Evolutionary conservation across 2,329 filamentous ascomycete species (phyloP).

Genomic region (Elsinoe perseae): DNA sequence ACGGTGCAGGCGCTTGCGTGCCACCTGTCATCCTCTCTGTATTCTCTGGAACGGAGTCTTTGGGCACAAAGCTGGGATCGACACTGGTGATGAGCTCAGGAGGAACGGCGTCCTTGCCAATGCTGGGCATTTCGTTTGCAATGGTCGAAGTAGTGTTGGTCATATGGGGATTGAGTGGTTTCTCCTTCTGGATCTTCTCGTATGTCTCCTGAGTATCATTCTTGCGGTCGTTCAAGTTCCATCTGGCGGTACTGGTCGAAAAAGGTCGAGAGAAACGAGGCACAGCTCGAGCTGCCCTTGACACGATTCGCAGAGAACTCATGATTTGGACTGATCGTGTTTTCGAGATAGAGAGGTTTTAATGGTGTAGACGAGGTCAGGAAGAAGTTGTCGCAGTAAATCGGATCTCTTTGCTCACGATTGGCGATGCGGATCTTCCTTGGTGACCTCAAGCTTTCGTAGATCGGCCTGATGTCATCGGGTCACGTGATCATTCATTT

Average conservation of each 20-base stretch:
- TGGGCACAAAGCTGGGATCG: slow-evolving; percentile 49
- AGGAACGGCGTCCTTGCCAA: slow-evolving; percentile 50
- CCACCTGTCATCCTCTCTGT: slow-evolving; percentile 59
- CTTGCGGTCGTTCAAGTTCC: slow-evolving; percentile 41
- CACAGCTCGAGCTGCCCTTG: slow-evolving; percentile 39
- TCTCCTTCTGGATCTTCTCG: slow-evolving; percentile 50
- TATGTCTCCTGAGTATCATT: slow-evolving; percentile 49
- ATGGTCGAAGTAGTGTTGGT: slow-evolving; percentile 59
- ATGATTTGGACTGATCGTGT: slow-evolving; percentile 28
- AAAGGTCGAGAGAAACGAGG: slow-evolving; percentile 33
- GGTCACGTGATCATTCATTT: not conserved
- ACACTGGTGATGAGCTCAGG: slow-evolving; percentile 54
- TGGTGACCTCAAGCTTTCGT: not conserved
- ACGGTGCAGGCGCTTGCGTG: slow-evolving; percentile 46
- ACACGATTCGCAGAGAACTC: slow-evolving; percentile 39
- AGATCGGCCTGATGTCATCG: not conserved
- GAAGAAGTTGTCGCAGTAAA: not conserved
- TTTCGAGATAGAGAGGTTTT: not conserved
- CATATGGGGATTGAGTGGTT: slow-evolving; percentile 53
- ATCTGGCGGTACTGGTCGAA: slow-evolving; percentile 31
- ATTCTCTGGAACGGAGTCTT: slow-evolving; percentile 54
- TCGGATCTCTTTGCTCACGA: not conserved
- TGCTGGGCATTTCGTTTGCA: slow-evolving; percentile 53
- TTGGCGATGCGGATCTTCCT: not conserved
- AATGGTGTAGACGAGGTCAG: not conserved